Evolutionary conservation across 208 protist species (phyloP).

Genomic region (Acanthamoeba culbertsoni): DNA sequence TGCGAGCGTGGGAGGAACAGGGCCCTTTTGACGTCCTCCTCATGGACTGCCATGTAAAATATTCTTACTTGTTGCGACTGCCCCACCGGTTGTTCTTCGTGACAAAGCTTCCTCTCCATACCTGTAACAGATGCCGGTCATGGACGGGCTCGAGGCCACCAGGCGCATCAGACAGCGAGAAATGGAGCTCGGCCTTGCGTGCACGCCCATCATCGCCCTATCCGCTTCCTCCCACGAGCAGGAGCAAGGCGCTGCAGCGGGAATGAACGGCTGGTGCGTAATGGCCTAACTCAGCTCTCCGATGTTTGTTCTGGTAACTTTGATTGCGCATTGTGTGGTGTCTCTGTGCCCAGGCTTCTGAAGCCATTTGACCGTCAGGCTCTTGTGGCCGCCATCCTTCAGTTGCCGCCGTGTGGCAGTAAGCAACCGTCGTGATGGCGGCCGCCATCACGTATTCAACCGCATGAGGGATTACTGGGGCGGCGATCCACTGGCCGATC

Average conservation of each 20-base stretch:
- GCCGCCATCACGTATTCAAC: too few relatives aligned
- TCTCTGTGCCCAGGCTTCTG: too few relatives aligned
- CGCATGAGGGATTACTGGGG: too few relatives aligned
- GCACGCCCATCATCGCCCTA: conserved; percentile 1
- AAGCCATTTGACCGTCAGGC: too few relatives aligned
- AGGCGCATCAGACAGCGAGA: background rate
- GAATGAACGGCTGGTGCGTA: background rate
- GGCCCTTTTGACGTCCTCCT: conserved; percentile 58
- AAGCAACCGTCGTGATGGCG: too few relatives aligned
- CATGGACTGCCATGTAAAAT: background rate
- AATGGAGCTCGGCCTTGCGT: background rate
- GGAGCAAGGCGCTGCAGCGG: background rate
- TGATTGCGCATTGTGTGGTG: too few relatives aligned
- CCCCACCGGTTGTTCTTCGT: too few relatives aligned
- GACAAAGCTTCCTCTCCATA: background rate
- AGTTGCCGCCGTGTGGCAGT: too few relatives aligned
- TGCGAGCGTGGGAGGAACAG: conserved; percentile 40
- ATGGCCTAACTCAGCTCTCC: too few relatives aligned
- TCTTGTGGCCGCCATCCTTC: too few relatives aligned
- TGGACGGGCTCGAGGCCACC: conserved; percentile 62
- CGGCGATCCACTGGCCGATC: too few relatives aligned
- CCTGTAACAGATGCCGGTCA: conserved; percentile 44
- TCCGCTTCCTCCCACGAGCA: background rate
- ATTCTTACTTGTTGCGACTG: background rate
- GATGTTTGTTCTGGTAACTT: too few relatives aligned